Percentiles rank a stretch among this genome's conserved stretches.
Conservation (phyloP, 1,284 basidiomycete species). For the Cutaneotrichosporon cavernicola region DNA sequence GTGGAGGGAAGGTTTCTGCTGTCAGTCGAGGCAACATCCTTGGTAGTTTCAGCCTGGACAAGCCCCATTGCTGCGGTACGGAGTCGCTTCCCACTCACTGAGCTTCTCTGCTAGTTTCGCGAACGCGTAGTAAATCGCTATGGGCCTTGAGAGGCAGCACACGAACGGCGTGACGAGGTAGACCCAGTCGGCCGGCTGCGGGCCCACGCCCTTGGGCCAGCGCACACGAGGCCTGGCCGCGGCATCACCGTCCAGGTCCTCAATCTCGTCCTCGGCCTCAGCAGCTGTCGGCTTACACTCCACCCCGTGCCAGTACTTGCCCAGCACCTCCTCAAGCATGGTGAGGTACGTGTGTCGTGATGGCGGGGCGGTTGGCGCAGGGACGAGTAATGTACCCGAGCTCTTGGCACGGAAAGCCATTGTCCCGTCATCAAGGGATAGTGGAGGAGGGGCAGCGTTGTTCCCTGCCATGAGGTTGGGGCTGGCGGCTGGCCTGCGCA, state of each 20-base stretch:
- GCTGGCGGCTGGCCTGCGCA: background rate
- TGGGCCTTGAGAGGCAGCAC: conserved; percentile 42
- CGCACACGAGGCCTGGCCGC: conserved; percentile 9
- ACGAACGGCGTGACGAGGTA: conserved; percentile 48
- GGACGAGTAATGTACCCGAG: conserved; percentile 31
- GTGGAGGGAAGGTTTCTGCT: conserved; percentile 40
- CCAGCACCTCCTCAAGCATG: conserved; percentile 45
- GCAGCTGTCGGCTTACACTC: conserved; percentile 26
- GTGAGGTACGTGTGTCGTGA: conserved; percentile 39
- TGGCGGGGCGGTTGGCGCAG: conserved; percentile 40
- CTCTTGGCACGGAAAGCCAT: conserved; percentile 20
- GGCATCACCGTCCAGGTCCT: conserved; percentile 8
- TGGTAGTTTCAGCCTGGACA: too few species aligned
- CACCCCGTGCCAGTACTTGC: conserved; percentile 42
- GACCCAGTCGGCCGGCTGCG: conserved; percentile 42
- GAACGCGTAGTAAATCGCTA: conserved; percentile 44
- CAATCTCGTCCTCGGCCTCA: conserved; percentile 4
- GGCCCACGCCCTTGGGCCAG: conserved; percentile 17
- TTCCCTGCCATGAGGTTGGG: background rate
- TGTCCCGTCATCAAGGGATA: conserved; percentile 18
- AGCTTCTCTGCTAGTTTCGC: conserved; percentile 43
- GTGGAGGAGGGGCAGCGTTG: conserved; percentile 12
- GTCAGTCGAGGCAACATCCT: conserved; percentile 5
- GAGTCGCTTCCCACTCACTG: conserved; percentile 30
- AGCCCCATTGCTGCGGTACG: too few species aligned